A percentile compares a stretch with the other conserved stretches of the same genome.
These are phyloP conservation scores for Yamadazyma atmosphaerica DNA, from an alignment of 1,139 yeast genomes.

Conservation along the genomic window DNA sequence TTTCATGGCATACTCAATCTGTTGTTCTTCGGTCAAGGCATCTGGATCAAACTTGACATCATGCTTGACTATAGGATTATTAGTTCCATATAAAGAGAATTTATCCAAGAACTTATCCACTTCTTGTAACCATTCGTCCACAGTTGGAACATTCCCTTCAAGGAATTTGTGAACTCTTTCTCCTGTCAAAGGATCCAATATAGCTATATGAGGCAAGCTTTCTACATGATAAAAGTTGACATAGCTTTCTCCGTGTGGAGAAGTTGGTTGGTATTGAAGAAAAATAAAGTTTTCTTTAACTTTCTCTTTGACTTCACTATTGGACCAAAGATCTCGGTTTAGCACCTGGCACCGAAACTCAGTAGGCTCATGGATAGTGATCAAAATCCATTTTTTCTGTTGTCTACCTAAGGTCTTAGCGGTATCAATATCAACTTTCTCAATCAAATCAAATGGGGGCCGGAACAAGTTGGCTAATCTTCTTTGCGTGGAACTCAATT, in stretches of 20 bases:
- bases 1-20: conserved; percentile 72
- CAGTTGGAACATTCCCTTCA: conserved; percentile 57
- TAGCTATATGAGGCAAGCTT: conserved; percentile 83
- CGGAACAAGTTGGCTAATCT: conserved; percentile 79
- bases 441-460: conserved; percentile 91
- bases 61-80: conserved; percentile 68
- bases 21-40: conserved; percentile 79
- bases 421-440: conserved; percentile 60
- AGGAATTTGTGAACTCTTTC: conserved; percentile 78
- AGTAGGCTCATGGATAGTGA: conserved; percentile 81
- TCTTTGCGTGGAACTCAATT: conserved; percentile 61
- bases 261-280: conserved; percentile 76
- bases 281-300: conserved; percentile 73
- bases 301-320: conserved; percentile 59
- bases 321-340: conserved; percentile 93
- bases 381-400: conserved; percentile 75
- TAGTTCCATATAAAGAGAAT: conserved; percentile 63
- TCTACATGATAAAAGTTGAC: conserved; percentile 66
- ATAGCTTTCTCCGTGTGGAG: conserved; percentile 72
- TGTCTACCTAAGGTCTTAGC: conserved; percentile 70
- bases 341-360: conserved; percentile 88
- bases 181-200: conserved; percentile 93
- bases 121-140: conserved; percentile 59
- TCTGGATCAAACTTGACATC: conserved; percentile 57
- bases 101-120: conserved; percentile 58